Evolutionary conservation across 2,329 filamentous ascomycete genomes (phyloP).

Genomic region (Trichoderma sp.): DNA sequence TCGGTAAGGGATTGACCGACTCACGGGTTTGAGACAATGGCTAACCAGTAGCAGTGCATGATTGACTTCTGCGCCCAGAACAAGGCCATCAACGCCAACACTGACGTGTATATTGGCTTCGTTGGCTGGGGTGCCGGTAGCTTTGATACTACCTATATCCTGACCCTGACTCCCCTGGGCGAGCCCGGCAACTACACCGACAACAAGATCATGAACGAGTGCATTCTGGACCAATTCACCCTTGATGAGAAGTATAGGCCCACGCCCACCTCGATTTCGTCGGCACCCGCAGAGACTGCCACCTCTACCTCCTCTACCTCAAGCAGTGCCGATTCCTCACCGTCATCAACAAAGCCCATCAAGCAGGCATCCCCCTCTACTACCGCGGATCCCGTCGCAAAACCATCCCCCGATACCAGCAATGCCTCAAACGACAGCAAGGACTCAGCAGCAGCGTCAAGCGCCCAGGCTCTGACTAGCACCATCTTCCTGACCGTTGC

Average conservation of each 20-base stretch:
- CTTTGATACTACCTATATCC: slow-evolving; percentile 40
- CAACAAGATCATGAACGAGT: slow-evolving; percentile 42
- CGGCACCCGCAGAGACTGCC: neutral
- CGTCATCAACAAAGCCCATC: slow-evolving; percentile 5
- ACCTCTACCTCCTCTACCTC: neutral
- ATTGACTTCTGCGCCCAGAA: slow-evolving; percentile 46
- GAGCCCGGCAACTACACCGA: slow-evolving; percentile 31
- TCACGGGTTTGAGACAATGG: neutral
- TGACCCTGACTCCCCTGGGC: slow-evolving; percentile 41
- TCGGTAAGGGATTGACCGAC: slow-evolving; percentile 31
- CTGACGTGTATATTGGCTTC: slow-evolving; percentile 46
- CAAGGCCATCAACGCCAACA: slow-evolving; percentile 43
- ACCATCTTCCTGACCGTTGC: neutral
- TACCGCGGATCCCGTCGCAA: neutral
- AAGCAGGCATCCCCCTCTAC: neutral
- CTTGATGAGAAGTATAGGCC: slow-evolving; percentile 17
- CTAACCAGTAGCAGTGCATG: slow-evolving; percentile 36
- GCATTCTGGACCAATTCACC: slow-evolving; percentile 39
- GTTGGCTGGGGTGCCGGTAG: slow-evolving; percentile 47
- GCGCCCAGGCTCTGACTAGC: neutral
- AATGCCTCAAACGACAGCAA: neutral
- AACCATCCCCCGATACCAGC: neutral
- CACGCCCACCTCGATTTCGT: slow-evolving; percentile 8
- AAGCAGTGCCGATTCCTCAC: neutral
- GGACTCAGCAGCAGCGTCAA: neutral